Percentiles rank a stretch among this genome's conserved stretches.
These are phyloP conservation scores for Pinus taeda DNA, from an alignment of 75 land plant genomes.

Conservation along the genomic window DNA sequence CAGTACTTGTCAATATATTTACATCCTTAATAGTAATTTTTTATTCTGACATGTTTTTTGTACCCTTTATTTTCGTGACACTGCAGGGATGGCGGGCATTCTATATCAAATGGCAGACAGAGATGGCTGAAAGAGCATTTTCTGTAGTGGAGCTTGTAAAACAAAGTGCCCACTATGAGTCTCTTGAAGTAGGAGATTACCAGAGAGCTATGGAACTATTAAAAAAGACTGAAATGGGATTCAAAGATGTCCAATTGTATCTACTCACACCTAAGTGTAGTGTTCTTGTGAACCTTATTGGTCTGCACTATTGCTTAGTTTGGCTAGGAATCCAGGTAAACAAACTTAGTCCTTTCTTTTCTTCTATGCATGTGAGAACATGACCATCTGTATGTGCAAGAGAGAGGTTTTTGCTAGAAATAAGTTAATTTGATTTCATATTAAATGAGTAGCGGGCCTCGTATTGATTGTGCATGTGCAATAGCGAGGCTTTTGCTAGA, in stretches of 20 bases:
- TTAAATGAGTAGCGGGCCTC: background rate
- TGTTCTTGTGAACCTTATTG: constrained; percentile 82
- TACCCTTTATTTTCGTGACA: no score
- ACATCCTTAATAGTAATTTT: no score
- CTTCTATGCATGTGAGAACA: constrained; percentile 2
- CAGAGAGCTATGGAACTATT: constrained; percentile 59
- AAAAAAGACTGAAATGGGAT: constrained; percentile 32
- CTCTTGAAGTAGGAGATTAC: constrained; percentile 76
- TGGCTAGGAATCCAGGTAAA: constrained; percentile 63
- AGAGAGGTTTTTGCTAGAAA: background rate
- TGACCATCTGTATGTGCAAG: background rate
- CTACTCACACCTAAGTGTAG: constrained; percentile 54
- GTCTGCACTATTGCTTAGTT: constrained; percentile 66
- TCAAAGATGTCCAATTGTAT: constrained; percentile 60
- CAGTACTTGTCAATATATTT: no score
- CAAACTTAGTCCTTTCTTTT: background rate
- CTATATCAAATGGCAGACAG: constrained; percentile 54
- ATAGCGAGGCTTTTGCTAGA: background rate
- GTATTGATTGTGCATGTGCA: background rate
- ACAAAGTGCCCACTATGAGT: constrained; percentile 36
- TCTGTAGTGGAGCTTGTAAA: constrained; percentile 45
- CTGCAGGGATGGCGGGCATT: constrained; percentile 61
- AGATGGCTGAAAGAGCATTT: constrained; percentile 46
- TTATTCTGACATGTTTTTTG: no score
- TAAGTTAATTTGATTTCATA: background rate